Conservation (phyloP, 192 early-diverging fungal genomes). For the Backusella parvicylindrica region DNA sequence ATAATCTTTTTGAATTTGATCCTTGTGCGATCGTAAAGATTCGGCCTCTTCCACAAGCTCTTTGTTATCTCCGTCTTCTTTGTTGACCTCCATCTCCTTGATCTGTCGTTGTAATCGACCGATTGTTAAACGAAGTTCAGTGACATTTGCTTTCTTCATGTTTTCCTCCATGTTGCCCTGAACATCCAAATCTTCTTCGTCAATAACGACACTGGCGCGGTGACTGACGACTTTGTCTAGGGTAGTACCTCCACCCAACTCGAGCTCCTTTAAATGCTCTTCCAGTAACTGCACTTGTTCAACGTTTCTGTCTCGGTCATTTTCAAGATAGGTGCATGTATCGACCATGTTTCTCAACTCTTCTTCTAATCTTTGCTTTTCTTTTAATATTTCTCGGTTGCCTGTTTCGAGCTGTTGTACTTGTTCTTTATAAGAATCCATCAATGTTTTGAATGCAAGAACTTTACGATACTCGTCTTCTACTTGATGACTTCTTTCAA, state of each 20-base stretch:
- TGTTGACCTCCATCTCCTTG: slow-evolving; percentile 26
- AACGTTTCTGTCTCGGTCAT: slow-evolving; percentile 59
- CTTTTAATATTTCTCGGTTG: slow-evolving; percentile 59
- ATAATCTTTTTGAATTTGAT: slow-evolving; percentile 23
- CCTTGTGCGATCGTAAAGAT: slow-evolving; percentile 8
- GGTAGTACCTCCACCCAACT: slow-evolving; percentile 52
- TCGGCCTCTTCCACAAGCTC: slow-evolving; percentile 7
- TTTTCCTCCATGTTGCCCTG: slow-evolving; percentile 24
- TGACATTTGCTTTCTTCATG: slow-evolving; percentile 32
- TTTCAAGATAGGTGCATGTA: slow-evolving; percentile 59
- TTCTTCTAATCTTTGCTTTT: slow-evolving; percentile 67
- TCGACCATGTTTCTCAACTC: slow-evolving; percentile 58
- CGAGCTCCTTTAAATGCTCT: slow-evolving; percentile 78
- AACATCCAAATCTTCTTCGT: slow-evolving; percentile 1
- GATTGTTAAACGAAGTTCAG: slow-evolving; percentile 29
- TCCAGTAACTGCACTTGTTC: slow-evolving; percentile 81
- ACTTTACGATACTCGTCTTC: slow-evolving; percentile 90
- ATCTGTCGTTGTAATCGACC: slow-evolving; percentile 29
- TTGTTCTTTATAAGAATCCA: slow-evolving; percentile 88
- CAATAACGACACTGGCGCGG: slow-evolving; percentile 21
- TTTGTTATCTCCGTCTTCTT: neutral
- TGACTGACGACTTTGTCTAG: slow-evolving; percentile 22
- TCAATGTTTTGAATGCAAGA: slow-evolving; percentile 67
- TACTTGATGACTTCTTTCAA: slow-evolving; percentile 68
- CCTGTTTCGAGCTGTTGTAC: slow-evolving; percentile 67